Evolutionary conservation across 2,329 filamentous ascomycete genomes (phyloP).

Genomic region (Macroventuria anomochaeta): DNA sequence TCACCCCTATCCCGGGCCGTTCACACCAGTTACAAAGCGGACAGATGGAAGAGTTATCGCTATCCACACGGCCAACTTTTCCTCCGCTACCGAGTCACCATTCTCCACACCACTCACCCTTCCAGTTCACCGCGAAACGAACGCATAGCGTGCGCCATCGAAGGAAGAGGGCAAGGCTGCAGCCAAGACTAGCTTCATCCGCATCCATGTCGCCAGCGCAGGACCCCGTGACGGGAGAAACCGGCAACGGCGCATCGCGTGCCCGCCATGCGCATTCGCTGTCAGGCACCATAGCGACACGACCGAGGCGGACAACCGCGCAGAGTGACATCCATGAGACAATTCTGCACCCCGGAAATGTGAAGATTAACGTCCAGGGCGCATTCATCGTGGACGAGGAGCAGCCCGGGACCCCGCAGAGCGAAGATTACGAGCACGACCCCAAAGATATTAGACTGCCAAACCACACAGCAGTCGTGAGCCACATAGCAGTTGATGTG

Average conservation of each 20-base stretch:
- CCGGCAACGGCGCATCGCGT: conserved; percentile 32
- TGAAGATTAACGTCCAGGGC: conserved; percentile 95
- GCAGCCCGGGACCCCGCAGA: conserved; percentile 55
- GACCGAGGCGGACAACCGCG: conserved; percentile 38
- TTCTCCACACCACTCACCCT: conserved; percentile 29
- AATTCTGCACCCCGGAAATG: conserved; percentile 68
- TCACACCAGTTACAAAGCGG: conserved; percentile 42
- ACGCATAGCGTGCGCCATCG: conserved; percentile 36
- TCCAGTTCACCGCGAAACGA: conserved; percentile 26
- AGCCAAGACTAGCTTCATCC: conserved; percentile 43
- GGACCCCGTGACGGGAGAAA: conserved; percentile 43
- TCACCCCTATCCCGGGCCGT: conserved; percentile 34
- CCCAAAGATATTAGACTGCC: conserved; percentile 94
- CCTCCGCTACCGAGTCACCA: conserved; percentile 26
- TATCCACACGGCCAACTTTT: conserved; percentile 32
- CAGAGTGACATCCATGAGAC: conserved; percentile 57
- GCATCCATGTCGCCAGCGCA: conserved; percentile 41
- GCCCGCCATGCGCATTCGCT: conserved; percentile 18
- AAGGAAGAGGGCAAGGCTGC: conserved; percentile 45
- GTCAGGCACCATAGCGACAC: conserved; percentile 23
- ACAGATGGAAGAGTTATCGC: conserved; percentile 45
- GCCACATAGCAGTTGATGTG: conserved; percentile 96
- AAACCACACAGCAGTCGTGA: conserved; percentile 93
- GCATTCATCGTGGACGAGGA: conserved; percentile 92
- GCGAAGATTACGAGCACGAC: conserved; percentile 69